Evolutionary conservation across 2,329 filamentous ascomycete genomes (phyloP), one percentile per base, ranked within the genome.

Genomic region (Huntiella abstrusa): DNA sequence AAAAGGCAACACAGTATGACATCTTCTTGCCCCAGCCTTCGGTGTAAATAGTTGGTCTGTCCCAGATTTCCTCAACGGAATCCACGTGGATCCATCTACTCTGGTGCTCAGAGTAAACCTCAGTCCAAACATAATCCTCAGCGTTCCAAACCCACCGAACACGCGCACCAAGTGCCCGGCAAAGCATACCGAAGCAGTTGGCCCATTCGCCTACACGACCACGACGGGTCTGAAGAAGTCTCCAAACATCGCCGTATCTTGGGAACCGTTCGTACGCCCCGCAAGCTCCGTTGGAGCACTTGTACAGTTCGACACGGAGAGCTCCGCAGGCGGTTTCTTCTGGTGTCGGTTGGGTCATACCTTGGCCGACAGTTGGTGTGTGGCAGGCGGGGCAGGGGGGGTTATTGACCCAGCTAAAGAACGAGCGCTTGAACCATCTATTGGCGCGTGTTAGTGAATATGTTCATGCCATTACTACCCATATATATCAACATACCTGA

Each of bases 131-230:
- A 57, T 95, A 84, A 60, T 96, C 91, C 62, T 96, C 91, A 28
- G 82, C 80, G 55, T 96, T 96, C 91, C 91, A 98, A 8, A 98
- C 82, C 91, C 91, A 98, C 56, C 91, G 77, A 17, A 95, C 86
- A 51, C 88, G 75, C 50, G 82, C 83, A 43, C 88, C 88, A 11
- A 96, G 77, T 4, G 91, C 91, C 50, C 88, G 77, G 67, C 88
- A 96, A 45, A 98, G 72, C 91, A 96, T 96, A 64, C 81, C 88
- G 65, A 98, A 98, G 69, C 87, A 95, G 64, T 95, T 96, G 53
- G 85, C 86, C 86, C 91, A 96, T 65, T 98, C 91, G 51, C 91
- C 91, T 51, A 81, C 81, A 54, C 91, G 79, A 33, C 91, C 91
- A 54, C 82, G 74, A 54, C 83, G 71, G 22, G 85, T 92, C 60